Evolutionary conservation across 768 basidiomycete genomes (phyloP).

Genomic region (Suillus luteus): DNA sequence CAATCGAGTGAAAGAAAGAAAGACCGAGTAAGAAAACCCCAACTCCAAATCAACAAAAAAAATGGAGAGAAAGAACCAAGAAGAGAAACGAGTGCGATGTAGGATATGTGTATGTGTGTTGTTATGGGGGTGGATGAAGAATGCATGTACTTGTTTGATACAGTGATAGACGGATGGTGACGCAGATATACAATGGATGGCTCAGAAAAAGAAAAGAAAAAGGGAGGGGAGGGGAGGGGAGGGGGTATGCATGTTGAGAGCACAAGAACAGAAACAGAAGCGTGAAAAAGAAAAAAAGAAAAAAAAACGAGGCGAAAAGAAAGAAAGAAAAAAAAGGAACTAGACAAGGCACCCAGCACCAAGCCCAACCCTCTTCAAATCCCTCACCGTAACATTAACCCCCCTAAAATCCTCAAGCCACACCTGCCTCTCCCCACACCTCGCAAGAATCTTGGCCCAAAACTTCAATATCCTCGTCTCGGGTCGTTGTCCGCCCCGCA

Average conservation of each 20-base stretch:
- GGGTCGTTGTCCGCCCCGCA: slow-evolving; percentile 43
- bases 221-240: too few species aligned
- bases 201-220: too few species aligned
- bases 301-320: not conserved
- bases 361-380: slow-evolving; percentile 40
- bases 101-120: not conserved
- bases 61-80: slow-evolving; percentile 14
- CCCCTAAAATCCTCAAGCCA: slow-evolving; percentile 69
- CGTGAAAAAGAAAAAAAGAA: too few species aligned
- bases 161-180: slow-evolving; percentile 26
- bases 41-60: not conserved
- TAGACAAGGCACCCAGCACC: slow-evolving; percentile 1
- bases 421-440: slow-evolving; percentile 56
- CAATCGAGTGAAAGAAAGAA: too few species aligned
- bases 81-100: slow-evolving; percentile 3
- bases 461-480: slow-evolving; percentile 44
- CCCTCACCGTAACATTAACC: slow-evolving; percentile 53
- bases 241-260: slow-evolving; percentile 22
- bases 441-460: slow-evolving; percentile 50
- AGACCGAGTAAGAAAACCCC: too few species aligned
- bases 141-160: slow-evolving; percentile 34
- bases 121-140: slow-evolving; percentile 1
- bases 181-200: slow-evolving; percentile 30
- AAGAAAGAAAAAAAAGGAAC: not conserved
- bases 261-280: not conserved